Percentiles rank a stretch among this genome's conserved stretches.
phyloP scores from a whole-genome alignment of 1,139 yeast genomes.

The Candida tropicalis region DNA sequence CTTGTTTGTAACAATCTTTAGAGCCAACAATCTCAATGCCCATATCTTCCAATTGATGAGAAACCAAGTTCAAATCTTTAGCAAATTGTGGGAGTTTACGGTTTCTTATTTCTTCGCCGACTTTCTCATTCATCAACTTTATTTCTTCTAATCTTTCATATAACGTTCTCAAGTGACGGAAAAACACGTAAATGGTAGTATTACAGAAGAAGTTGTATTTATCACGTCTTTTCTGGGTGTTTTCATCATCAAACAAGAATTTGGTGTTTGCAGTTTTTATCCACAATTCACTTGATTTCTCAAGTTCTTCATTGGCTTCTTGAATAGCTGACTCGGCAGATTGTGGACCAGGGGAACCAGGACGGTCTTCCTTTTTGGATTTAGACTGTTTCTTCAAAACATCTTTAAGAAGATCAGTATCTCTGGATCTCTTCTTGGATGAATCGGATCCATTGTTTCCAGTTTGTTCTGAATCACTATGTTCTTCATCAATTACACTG shows the following conservation, averaged over 20 bases:
- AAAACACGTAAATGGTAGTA: conserved; percentile 87
- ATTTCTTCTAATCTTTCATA: conserved; percentile 81
- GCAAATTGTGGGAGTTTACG: conserved; percentile 83
- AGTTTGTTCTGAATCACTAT: conserved; percentile 14
- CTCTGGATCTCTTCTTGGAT: conserved; percentile 57
- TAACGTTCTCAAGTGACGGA: conserved; percentile 81
- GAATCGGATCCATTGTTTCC: conserved; percentile 16
- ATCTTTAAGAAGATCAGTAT: conserved; percentile 69
- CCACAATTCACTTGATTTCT: conserved; percentile 70
- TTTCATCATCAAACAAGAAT: conserved; percentile 29
- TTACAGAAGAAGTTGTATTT: conserved; percentile 84
- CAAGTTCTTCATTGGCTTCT: conserved; percentile 46
- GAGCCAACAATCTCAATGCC: conserved; percentile 73
- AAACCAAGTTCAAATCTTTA: conserved; percentile 78
- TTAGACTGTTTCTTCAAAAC: conserved; percentile 71
- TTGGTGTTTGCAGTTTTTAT: conserved; percentile 49
- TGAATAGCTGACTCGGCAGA: conserved; percentile 39
- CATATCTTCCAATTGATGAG: conserved; percentile 79
- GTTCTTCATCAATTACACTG: conserved; percentile 17
- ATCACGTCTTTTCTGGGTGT: conserved; percentile 33
- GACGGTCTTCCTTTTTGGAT: conserved; percentile 41
- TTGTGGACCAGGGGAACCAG: conserved; percentile 33
- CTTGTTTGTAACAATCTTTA: conserved; percentile 75
- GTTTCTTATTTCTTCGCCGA: conserved; percentile 68
- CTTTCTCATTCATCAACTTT: conserved; percentile 65